Base-by-base conservation (phyloP, 371 early-diverging fungal genomes). In the Lichtheimia hyalospora region DNA sequence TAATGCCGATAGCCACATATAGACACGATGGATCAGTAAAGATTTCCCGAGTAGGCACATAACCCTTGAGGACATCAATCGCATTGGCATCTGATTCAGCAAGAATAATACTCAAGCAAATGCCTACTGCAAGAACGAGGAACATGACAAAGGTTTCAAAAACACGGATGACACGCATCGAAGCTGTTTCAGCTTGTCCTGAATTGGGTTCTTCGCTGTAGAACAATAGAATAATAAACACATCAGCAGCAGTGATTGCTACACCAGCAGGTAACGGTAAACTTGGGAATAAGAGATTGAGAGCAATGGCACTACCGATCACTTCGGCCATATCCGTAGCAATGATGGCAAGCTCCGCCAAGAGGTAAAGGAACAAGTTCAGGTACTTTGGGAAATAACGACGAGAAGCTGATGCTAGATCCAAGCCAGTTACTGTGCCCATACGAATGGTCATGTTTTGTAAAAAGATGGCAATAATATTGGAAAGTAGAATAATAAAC, bases 221-320 rank as follows among this genome's bases (percentile, higher is more conserved):
- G 49, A 84, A 78, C 7, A 86, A 50, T 20, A 93, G 74, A 46
- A 93, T 78, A 46, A 93, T 67, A 20, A 94, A 77, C 0, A 91
- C 91, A 62, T 94, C 94, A 3, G 82, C 71, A 0, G 82, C 89
- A 3, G 94, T 94, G 50, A 94, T 79, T 20, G 88, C 85, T 5
- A 92, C 87, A n/a, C 93, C 92, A 67, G 84, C 85, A 5, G 86
- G 79, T 48, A 92, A 63, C 0, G 92, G 90, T 25, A 92, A 53
- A 6, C 69, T 71, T 1, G 74, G 74, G 64, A 91, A 89, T n/a
- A 94, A 72, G n/a, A 92, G 68, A 40, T 91, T 88, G 13, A 94
- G 66, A 0, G 90, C 92, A 58, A 94, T 88, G 0, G 92, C 94
- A 44, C 89, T 85, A 44, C 93, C 94, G 68, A 94, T 92, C 50